Evolutionary conservation across 2,329 filamentous ascomycete genomes (phyloP).

Genomic region (Trichoderma atrobrunneum): DNA sequence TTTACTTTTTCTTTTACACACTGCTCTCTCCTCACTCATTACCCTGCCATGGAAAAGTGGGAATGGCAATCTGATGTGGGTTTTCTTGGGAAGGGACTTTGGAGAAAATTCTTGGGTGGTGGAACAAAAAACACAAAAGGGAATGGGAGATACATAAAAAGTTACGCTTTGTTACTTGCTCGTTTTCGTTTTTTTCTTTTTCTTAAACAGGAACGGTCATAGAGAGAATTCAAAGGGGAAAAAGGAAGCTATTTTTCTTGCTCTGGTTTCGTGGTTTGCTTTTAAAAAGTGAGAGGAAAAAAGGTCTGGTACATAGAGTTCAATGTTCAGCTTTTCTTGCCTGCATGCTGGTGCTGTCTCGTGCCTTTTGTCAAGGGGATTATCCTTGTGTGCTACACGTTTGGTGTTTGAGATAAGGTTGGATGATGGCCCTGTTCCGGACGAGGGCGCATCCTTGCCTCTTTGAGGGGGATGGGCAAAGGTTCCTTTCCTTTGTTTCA

Average conservation of each 20-base stretch:
- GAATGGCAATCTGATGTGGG: background rate
- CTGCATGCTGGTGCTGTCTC: background rate
- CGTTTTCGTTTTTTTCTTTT: background rate
- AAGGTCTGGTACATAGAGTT: background rate
- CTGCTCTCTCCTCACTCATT: background rate
- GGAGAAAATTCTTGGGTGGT: background rate
- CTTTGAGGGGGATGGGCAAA: background rate
- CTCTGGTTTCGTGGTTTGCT: background rate
- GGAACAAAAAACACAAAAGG: slow-evolving; percentile 16
- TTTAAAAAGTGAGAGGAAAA: background rate
- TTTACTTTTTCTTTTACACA: background rate
- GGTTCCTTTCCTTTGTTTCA: background rate
- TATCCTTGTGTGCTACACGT: background rate
- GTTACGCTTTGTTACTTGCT: slow-evolving; percentile 13
- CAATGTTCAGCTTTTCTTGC: background rate
- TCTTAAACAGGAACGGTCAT: slow-evolving; percentile 14
- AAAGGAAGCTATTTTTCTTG: background rate
- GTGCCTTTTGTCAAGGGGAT: background rate
- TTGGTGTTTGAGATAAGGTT: background rate
- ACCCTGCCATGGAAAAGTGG: background rate
- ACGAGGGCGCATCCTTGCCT: background rate
- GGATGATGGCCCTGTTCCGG: background rate
- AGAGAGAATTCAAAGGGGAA: slow-evolving; percentile 10
- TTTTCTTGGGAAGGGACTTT: background rate
- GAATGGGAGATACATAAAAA: slow-evolving; percentile 22